A percentile compares a stretch with the other conserved stretches of the same genome.
Conservation (phyloP, 495 filamentous ascomycete genomes). For the Parathielavia appendiculata region DNA sequence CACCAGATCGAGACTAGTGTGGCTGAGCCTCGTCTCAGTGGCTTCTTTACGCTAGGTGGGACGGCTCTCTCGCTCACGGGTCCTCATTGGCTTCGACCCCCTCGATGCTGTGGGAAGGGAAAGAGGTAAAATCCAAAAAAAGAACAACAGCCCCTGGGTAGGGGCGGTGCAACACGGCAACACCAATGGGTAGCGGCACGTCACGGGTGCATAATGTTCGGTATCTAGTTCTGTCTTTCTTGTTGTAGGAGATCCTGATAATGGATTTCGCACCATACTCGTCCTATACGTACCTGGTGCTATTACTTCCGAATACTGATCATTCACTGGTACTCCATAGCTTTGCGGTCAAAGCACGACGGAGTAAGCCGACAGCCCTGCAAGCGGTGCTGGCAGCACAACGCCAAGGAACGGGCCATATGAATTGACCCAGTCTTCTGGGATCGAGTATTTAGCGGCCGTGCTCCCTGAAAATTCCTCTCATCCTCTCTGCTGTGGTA, state of each 20-base stretch:
- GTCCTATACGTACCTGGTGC: no score
- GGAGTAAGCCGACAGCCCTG: no score
- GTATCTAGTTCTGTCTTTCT: background rate
- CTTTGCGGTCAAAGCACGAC: no score
- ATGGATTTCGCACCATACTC: no score
- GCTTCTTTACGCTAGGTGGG: conserved; percentile 24
- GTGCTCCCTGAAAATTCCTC: conserved; percentile 13
- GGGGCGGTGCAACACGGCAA: conserved; percentile 29
- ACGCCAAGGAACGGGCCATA: background rate
- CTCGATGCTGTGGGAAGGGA: conserved; percentile 24
- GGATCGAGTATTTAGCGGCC: background rate
- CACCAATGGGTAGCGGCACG: conserved; percentile 9
- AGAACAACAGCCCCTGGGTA: conserved; percentile 22
- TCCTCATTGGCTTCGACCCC: no score
- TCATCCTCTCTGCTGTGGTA: background rate
- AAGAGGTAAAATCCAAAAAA: conserved; percentile 38
- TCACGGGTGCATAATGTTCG: conserved; percentile 11
- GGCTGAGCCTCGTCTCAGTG: conserved; percentile 29
- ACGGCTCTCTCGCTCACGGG: conserved; percentile 2
- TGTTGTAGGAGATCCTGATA: background rate
- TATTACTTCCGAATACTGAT: no score
- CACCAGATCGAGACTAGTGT: conserved; percentile 25
- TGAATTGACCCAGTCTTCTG: conserved; percentile 2
- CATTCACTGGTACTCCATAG: no score
- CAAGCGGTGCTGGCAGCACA: background rate